These are phyloP conservation scores for Globisporangium splendens DNA, from an alignment of 352 stramenopile genomes.

Conservation along the genomic window DNA sequence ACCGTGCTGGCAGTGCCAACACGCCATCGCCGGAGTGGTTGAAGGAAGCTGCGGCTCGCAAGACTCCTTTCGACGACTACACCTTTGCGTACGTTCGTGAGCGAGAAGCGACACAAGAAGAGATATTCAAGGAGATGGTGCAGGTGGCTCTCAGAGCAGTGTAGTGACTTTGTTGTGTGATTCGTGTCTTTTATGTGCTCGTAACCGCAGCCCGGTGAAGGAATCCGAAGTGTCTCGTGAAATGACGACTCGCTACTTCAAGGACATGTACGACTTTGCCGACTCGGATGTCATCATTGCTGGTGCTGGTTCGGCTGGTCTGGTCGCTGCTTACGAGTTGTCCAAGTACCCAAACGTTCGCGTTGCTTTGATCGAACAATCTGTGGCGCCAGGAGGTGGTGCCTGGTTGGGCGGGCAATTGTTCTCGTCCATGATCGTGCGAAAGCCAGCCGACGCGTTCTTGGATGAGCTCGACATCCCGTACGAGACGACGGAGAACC, in stretches of 20 bases:
- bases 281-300: slow-evolving; percentile 68
- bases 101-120: neutral
- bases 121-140: neutral
- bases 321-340: slow-evolving; percentile 58
- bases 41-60: slow-evolving; percentile 33
- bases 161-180: slow-evolving; percentile 12
- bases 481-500: slow-evolving; percentile 59
- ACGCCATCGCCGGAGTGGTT: slow-evolving; percentile 48
- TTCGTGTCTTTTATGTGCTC: neutral
- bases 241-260: slow-evolving; percentile 74
- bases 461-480: slow-evolving; percentile 66
- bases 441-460: slow-evolving; percentile 58
- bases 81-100: slow-evolving; percentile 43
- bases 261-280: slow-evolving; percentile 72
- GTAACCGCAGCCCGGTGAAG: slow-evolving; percentile 43
- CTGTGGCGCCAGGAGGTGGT: slow-evolving; percentile 46
- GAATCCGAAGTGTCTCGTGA: slow-evolving; percentile 62
- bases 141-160: neutral
- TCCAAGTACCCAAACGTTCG: slow-evolving; percentile 58
- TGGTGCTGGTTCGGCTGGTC: slow-evolving; percentile 49
- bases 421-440: slow-evolving; percentile 68
- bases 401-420: slow-evolving; percentile 62
- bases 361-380: slow-evolving; percentile 63
- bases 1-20: slow-evolving; percentile 35
- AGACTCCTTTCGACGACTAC: slow-evolving; percentile 56